Evolutionary conservation across 345 rosid genomes (phyloP).

Genomic region (Raphanus sativus): DNA sequence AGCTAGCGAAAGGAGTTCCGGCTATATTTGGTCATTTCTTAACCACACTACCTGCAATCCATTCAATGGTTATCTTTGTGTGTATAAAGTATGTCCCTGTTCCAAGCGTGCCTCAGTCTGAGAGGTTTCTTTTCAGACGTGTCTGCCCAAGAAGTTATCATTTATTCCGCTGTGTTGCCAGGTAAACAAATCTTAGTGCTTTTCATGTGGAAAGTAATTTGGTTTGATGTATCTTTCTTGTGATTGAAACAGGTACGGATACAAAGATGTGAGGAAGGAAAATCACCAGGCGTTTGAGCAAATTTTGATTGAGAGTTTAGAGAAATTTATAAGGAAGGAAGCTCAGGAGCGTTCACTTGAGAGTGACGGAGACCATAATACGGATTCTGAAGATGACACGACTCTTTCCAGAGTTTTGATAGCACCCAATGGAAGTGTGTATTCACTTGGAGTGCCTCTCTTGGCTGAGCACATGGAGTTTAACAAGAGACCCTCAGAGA

Average conservation of each 20-base stretch:
- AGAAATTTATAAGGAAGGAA: slow-evolving; percentile 93
- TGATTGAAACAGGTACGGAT: slow-evolving; percentile 69
- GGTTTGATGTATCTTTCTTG: background rate
- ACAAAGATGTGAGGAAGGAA: slow-evolving; percentile 95
- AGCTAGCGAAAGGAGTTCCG: slow-evolving; percentile 91
- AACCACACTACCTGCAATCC: slow-evolving; percentile 95
- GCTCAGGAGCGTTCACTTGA: slow-evolving; percentile 87
- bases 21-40: slow-evolving; percentile 96
- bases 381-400: slow-evolving; percentile 62
- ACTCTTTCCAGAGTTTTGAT: slow-evolving; percentile 61
- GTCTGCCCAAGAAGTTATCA: slow-evolving; percentile 88
- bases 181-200: slow-evolving; percentile 48
- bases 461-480: slow-evolving; percentile 58
- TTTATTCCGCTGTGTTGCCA: slow-evolving; percentile 94
- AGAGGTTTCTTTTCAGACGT: slow-evolving; percentile 93
- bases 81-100: slow-evolving; percentile 96
- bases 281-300: slow-evolving; percentile 94
- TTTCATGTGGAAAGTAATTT: background rate
- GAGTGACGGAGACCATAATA: slow-evolving; percentile 81
- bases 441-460: slow-evolving; percentile 83
- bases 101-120: slow-evolving; percentile 88
- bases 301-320: slow-evolving; percentile 93
- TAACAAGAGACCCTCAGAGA: slow-evolving; percentile 44
- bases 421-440: slow-evolving; percentile 91
- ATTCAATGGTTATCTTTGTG: slow-evolving; percentile 96